Percentiles rank a stretch among this genome's conserved stretches.
Conservation (phyloP, 352 stramenopile genomes). For the Phytophthora multivora region DNA sequence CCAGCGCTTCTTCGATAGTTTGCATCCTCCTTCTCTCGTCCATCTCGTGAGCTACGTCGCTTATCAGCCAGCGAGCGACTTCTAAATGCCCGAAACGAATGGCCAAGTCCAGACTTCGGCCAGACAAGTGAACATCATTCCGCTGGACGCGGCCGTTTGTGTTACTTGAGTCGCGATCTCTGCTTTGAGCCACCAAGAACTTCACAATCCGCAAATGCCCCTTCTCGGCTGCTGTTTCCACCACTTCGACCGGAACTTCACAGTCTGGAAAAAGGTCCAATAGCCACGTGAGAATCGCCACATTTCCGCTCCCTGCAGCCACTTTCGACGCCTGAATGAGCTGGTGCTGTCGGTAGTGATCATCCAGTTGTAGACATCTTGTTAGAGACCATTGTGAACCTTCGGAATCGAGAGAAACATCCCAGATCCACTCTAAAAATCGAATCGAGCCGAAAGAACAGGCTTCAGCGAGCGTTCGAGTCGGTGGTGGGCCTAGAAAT, state of each 20-base stretch:
- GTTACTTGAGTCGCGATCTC: neutral
- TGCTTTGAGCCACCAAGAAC: neutral
- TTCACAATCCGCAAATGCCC: neutral
- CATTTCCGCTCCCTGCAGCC: neutral
- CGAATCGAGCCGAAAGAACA: neutral
- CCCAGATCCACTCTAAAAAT: slow-evolving; percentile 2
- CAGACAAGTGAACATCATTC: neutral
- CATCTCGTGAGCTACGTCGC: neutral
- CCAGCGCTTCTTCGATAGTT: neutral
- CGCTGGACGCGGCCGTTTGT: too few relatives aligned
- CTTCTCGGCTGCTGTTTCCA: neutral
- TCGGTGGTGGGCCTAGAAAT: neutral
- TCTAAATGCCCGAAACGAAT: neutral
- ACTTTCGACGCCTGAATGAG: neutral
- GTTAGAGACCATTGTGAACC: too few relatives aligned
- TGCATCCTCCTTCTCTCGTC: neutral
- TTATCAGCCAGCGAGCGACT: neutral
- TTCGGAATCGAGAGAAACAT: too few relatives aligned
- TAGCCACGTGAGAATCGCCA: neutral
- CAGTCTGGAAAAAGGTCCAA: neutral
- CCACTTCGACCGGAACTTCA: neutral
- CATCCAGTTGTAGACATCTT: too few relatives aligned
- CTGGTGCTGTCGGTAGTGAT: neutral
- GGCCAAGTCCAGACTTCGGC: neutral
- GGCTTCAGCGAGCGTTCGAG: neutral